phyloP scores from a whole-genome alignment of 2,329 filamentous ascomycete species.

The Ascochyta viciae-villosae region DNA sequence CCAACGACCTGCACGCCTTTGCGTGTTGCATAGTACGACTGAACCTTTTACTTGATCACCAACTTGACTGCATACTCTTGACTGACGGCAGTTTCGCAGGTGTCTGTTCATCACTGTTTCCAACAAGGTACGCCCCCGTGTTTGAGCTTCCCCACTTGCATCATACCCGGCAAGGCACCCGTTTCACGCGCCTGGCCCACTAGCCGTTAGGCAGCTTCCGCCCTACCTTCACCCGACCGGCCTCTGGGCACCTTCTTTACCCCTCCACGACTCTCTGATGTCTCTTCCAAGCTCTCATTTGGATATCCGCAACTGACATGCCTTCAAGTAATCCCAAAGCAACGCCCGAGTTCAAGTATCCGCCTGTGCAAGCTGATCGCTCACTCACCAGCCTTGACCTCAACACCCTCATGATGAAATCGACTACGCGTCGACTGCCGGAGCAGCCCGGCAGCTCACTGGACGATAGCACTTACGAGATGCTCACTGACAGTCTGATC shows the following conservation, averaged over 20 bases:
- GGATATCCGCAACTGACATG: conserved; percentile 40
- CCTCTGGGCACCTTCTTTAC: conserved; percentile 14
- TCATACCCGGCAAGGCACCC: conserved; percentile 24
- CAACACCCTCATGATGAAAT: conserved; percentile 46
- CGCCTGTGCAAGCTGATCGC: conserved; percentile 40
- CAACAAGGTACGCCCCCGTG: conserved; percentile 11
- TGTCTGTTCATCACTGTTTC: neutral
- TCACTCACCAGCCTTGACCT: conserved; percentile 44
- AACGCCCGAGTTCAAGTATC: conserved; percentile 41
- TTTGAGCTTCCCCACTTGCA: conserved; percentile 22
- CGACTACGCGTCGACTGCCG: conserved; percentile 31
- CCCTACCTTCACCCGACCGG: conserved; percentile 24
- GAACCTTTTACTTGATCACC: conserved; percentile 2
- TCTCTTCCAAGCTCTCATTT: conserved; percentile 9
- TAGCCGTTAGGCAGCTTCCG: conserved; percentile 35
- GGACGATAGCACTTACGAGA: conserved; percentile 48
- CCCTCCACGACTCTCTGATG: conserved; percentile 17
- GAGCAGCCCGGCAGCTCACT: conserved; percentile 41
- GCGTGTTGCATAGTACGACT: conserved; percentile 5
- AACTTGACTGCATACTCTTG: neutral
- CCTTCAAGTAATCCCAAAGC: conserved; percentile 32
- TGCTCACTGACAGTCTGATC: conserved; percentile 39
- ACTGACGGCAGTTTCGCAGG: neutral
- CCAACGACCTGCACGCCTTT: conserved; percentile 16
- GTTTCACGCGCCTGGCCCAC: conserved; percentile 29